Base-by-base conservation (phyloP, 2,329 filamentous ascomycete species). In the Penicillium decumbens region DNA sequence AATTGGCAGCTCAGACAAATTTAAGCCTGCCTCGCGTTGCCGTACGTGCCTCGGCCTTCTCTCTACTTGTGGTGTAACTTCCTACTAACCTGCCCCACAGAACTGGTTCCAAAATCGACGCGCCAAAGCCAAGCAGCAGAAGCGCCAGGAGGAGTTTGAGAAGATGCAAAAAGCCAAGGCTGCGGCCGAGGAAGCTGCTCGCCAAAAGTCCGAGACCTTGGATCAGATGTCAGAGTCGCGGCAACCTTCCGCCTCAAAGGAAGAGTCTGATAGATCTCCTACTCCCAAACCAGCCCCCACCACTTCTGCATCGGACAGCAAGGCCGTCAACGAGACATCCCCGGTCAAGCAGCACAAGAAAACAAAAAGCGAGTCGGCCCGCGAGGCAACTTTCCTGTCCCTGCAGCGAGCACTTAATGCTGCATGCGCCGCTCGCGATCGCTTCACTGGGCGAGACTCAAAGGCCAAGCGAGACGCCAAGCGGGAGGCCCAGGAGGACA, bases 31-130 rank as follows among this genome's bases (percentile, higher is more conserved):
- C 72, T 35, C 70, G 75, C 47, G 75, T 78, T 57, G 75, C 75
- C 50, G 75, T 78, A 67, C 54, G 75, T 72, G 41, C 49, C 41
- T 23, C 32, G 3, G n/a, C 20, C 20, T 23, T 23, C 3, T 23
- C 20, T 10, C 29, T 38, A n/a, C 23, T 29, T 27, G 20, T 37
- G 8, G 15, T 37, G 33, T 33, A 4, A 32, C 18, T 7, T 13
- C 25, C 25, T 32, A 43, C 37, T 52, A 49, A 41, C n/a, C 6
- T 38, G 29, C 41, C 60, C 40, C 53, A 37, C 51, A 77, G 75
- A 77, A 78, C 53, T 78, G 75, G 75, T 78, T 77, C 58, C 75
- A 78, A 55, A 78, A 77, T 55, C 71, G 75, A 51, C 72, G 75
- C 41, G 75, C 75, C 48, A 77, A 78, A 57, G 75, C 75, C 43